These are phyloP conservation scores for Trichoderma aggressivum DNA, from an alignment of 2,329 filamentous ascomycete species.

Conservation along the genomic window DNA sequence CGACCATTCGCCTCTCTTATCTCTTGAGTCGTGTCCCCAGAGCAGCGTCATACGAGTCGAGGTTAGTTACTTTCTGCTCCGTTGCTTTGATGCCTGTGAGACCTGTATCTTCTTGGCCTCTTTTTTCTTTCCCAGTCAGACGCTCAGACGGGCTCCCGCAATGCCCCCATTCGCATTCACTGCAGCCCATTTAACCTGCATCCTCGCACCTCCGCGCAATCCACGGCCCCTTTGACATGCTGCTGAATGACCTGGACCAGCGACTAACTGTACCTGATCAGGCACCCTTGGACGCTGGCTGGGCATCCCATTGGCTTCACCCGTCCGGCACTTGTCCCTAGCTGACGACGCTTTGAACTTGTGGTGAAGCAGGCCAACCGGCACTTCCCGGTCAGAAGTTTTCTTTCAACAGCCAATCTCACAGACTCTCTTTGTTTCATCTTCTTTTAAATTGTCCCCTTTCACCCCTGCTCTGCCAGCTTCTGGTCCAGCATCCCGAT, in stretches of 20 bases:
- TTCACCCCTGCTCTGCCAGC: neutral
- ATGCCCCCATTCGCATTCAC: neutral
- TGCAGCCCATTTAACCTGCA: neutral
- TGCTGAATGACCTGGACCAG: neutral
- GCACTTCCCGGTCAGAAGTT: neutral
- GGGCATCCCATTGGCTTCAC: neutral
- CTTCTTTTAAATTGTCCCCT: neutral
- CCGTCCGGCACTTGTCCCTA: neutral
- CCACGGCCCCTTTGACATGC: neutral
- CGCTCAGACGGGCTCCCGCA: neutral
- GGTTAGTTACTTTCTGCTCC: neutral
- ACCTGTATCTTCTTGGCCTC: neutral
- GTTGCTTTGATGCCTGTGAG: neutral
- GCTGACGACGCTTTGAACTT: constrained; percentile 16
- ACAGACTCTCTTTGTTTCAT: neutral
- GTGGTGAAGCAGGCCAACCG: neutral
- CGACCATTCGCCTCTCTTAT: constrained; percentile 15
- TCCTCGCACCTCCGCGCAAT: neutral
- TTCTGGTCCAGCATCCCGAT: neutral
- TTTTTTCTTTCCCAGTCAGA: neutral
- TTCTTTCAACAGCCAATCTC: neutral
- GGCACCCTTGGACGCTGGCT: neutral
- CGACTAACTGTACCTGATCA: neutral
- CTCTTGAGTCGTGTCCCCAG: neutral
- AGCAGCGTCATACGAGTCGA: neutral